A percentile compares a stretch with the other conserved stretches of the same genome.
phyloP scores from a whole-genome alignment of 179 eudicot genomes.

The Silene coronaria region DNA sequence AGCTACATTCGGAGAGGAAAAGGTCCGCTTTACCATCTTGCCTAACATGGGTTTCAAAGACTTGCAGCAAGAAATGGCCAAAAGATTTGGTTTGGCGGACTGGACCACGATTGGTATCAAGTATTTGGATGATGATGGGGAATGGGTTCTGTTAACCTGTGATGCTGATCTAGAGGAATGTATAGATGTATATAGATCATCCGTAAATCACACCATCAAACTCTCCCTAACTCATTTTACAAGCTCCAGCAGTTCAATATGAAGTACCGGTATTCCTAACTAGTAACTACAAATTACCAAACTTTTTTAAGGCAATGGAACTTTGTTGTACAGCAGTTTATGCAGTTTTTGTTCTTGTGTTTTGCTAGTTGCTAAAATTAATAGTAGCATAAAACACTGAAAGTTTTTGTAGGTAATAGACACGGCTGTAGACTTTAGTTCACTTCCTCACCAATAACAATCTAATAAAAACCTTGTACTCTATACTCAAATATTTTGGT shows the following conservation, averaged over 20 bases:
- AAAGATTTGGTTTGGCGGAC: conserved; percentile 49
- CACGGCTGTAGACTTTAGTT: conserved; percentile 4
- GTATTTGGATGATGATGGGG: conserved; percentile 79
- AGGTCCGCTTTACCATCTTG: conserved; percentile 51
- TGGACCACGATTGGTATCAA: conserved; percentile 47
- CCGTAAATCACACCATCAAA: conserved; percentile 49
- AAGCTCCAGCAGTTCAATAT: conserved; percentile 47
- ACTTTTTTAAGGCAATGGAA: conserved; percentile 15
- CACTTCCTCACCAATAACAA: conserved; percentile 13
- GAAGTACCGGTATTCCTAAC: conserved; percentile 38
- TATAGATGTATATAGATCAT: conserved; percentile 54
- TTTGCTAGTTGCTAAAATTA: conserved; percentile 16
- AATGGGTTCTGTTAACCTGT: conserved; percentile 87
- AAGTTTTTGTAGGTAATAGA: conserved; percentile 8
- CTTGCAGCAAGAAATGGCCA: conserved; percentile 46
- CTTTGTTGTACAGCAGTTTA: conserved; percentile 22
- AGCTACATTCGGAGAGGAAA: conserved; percentile 64
- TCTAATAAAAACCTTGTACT: conserved; percentile 21
- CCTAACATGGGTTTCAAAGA: conserved; percentile 50
- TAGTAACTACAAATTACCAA: conserved; percentile 16
- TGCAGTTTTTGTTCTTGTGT: conserved; percentile 23
- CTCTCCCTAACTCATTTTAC: conserved; percentile 41
- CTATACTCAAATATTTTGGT: conserved; percentile 14
- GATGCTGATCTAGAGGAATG: conserved; percentile 89
- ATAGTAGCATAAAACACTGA: conserved; percentile 11